These are phyloP conservation scores for Inosperma sp. DNA, from an alignment of 768 basidiomycete genomes.

Conservation along the genomic window DNA sequence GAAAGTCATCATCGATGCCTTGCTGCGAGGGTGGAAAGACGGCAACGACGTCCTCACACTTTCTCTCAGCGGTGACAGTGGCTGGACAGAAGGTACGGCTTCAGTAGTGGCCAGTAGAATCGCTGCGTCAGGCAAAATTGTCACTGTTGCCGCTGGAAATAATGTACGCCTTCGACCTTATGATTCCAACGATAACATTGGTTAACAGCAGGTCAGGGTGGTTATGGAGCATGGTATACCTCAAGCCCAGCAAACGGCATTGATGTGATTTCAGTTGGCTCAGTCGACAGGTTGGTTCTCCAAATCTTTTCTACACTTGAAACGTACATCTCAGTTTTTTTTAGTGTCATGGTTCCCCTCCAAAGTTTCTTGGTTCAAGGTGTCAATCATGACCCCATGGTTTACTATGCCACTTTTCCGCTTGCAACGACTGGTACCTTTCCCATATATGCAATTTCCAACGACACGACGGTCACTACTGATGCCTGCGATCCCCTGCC, in stretches of 20 bases:
- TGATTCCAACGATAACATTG: too few relatives aligned
- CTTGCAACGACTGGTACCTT: conserved; percentile 42
- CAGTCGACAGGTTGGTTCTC: conserved; percentile 44
- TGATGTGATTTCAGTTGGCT: conserved; percentile 52
- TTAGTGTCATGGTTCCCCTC: conserved; percentile 47
- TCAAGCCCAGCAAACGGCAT: conserved; percentile 48
- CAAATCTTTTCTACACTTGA: background rate
- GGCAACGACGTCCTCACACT: conserved; percentile 59
- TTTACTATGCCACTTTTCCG: conserved; percentile 46
- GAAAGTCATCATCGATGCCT: conserved; percentile 28
- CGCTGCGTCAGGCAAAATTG: conserved; percentile 50
- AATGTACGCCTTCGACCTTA: too few relatives aligned
- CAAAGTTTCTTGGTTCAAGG: conserved; percentile 49
- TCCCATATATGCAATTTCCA: conserved; percentile 53
- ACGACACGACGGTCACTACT: conserved; percentile 43
- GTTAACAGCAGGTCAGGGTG: conserved; percentile 31
- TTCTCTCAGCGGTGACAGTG: conserved; percentile 54
- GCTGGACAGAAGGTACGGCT: conserved; percentile 54
- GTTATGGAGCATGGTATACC: conserved; percentile 57
- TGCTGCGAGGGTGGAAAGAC: conserved; percentile 45
- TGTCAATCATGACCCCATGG: conserved; percentile 40
- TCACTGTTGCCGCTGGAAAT: conserved; percentile 61
- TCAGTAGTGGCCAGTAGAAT: conserved; percentile 57
- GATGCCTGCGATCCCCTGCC: conserved; percentile 59
- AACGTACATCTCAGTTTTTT: background rate